Evolutionary conservation across 306 rosid species (phyloP).

Genomic region (Prinsepia uniflora): DNA sequence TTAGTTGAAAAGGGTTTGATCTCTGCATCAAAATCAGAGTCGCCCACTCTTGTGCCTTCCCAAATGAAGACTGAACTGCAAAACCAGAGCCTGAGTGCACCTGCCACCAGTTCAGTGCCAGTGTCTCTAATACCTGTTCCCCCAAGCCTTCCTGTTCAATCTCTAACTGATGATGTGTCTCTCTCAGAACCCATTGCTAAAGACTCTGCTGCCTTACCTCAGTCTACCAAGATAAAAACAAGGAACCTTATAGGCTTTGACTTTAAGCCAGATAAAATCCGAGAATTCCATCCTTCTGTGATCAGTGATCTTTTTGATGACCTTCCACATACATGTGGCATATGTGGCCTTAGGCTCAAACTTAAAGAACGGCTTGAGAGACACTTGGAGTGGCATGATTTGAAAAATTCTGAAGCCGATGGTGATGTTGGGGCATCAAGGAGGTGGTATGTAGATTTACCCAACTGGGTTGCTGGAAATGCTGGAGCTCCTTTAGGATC

Average conservation of each 20-base stretch:
- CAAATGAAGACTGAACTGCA: slow-evolving; percentile 34
- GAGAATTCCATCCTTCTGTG: slow-evolving; percentile 64
- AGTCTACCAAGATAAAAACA: slow-evolving; percentile 38
- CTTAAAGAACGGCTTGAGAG: slow-evolving; percentile 49
- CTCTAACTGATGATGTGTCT: slow-evolving; percentile 34
- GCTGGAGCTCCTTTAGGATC: slow-evolving; percentile 36
- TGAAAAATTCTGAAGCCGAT: slow-evolving; percentile 36
- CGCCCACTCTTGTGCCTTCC: slow-evolving; percentile 29
- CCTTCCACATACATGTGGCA: slow-evolving; percentile 49
- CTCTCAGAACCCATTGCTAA: slow-evolving; percentile 29
- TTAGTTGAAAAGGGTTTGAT: slow-evolving; percentile 87
- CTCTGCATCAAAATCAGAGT: slow-evolving; percentile 56
- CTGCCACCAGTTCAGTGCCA: slow-evolving; percentile 35
- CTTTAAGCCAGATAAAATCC: slow-evolving; percentile 60
- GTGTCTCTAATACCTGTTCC: slow-evolving; percentile 47
- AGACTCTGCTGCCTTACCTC: slow-evolving; percentile 30
- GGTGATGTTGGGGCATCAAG: slow-evolving; percentile 42
- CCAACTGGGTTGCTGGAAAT: slow-evolving; percentile 52
- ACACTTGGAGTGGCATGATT: slow-evolving; percentile 73
- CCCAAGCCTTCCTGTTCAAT: slow-evolving; percentile 33
- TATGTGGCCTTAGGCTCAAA: slow-evolving; percentile 59
- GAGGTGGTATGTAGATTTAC: slow-evolving; percentile 60
- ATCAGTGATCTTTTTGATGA: slow-evolving; percentile 54
- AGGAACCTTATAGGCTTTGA: slow-evolving; percentile 59
- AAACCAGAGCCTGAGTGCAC: slow-evolving; percentile 34